Percentiles rank a stretch among this genome's conserved stretches.
Conservation (phyloP, 768 basidiomycete genomes). For the Paxillus rubicundulus region DNA sequence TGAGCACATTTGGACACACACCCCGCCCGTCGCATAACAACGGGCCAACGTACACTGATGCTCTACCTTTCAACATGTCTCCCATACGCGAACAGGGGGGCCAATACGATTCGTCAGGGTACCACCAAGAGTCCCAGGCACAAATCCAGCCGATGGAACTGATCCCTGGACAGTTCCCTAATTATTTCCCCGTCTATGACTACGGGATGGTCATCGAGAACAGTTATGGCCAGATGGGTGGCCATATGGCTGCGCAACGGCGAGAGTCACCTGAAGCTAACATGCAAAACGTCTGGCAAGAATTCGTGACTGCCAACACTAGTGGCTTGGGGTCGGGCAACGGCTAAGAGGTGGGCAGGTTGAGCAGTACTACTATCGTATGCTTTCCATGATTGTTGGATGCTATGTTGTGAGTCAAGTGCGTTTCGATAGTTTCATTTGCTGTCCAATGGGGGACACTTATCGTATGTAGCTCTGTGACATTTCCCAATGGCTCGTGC, state of each 20-base stretch:
- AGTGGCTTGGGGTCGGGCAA: slow-evolving; percentile 19
- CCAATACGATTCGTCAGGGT: slow-evolving; percentile 22
- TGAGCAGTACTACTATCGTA: neutral
- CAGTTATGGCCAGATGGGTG: slow-evolving; percentile 39
- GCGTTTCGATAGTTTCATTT: slow-evolving; percentile 6
- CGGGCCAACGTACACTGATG: slow-evolving; percentile 22
- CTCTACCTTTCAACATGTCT: slow-evolving; percentile 23
- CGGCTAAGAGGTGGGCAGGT: neutral
- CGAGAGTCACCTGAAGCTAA: slow-evolving; percentile 54
- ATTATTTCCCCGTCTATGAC: slow-evolving; percentile 76
- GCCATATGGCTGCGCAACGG: slow-evolving; percentile 33
- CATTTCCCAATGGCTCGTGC: slow-evolving; percentile 1
- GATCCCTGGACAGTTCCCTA: slow-evolving; percentile 47
- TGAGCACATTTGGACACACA: slow-evolving; percentile 54
- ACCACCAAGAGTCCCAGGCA: slow-evolving; percentile 13
- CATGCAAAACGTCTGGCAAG: slow-evolving; percentile 63
- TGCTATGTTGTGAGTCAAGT: slow-evolving; percentile 9
- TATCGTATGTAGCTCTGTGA: slow-evolving; percentile 20
- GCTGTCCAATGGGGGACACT: slow-evolving; percentile 1
- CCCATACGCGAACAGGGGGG: slow-evolving; percentile 19
- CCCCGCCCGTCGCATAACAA: slow-evolving; percentile 15
- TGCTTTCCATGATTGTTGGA: slow-evolving; percentile 6
- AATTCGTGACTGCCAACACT: slow-evolving; percentile 45
- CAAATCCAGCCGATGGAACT: slow-evolving; percentile 33
- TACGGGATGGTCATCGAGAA: slow-evolving; percentile 44